These are phyloP conservation scores for Vigna reflexopilosa DNA, from an alignment of 306 rosid species.

Conservation along the genomic window DNA sequence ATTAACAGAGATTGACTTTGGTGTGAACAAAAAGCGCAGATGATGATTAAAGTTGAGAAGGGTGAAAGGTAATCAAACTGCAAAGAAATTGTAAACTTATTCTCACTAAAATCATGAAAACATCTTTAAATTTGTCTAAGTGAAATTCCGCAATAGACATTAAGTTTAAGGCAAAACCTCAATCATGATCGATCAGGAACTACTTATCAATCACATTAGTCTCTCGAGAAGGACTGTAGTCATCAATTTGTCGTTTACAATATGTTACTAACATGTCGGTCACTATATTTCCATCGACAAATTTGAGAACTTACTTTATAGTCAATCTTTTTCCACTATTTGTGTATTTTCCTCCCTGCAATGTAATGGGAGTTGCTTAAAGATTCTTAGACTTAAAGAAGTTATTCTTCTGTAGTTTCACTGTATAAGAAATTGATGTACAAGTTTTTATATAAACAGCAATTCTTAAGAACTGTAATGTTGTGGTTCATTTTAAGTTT, in stretches of 20 bases:
- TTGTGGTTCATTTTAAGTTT: neutral
- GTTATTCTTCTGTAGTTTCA: neutral
- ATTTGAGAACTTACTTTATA: neutral
- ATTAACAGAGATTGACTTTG: neutral
- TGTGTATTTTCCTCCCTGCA: neutral
- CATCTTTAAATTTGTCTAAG: neutral
- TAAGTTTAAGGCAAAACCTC: neutral
- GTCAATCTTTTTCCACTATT: neutral
- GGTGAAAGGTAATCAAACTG: neutral
- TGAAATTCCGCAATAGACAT: neutral
- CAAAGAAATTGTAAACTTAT: neutral
- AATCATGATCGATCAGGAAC: neutral
- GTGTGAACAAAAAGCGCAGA: conserved; percentile 7
- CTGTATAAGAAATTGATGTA: neutral
- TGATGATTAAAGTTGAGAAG: neutral
- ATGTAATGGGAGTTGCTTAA: neutral
- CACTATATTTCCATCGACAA: neutral
- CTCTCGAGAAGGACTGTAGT: neutral
- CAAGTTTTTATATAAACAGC: neutral
- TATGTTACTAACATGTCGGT: neutral
- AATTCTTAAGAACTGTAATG: neutral
- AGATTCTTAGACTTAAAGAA: neutral
- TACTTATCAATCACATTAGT: neutral
- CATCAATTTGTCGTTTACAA: conserved; percentile 8
- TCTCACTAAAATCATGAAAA: neutral